Evolutionary conservation across 2,329 filamentous ascomycete species (phyloP), one percentile per base, ranked within the genome.

Genomic region (Fusarium caatingaense): DNA sequence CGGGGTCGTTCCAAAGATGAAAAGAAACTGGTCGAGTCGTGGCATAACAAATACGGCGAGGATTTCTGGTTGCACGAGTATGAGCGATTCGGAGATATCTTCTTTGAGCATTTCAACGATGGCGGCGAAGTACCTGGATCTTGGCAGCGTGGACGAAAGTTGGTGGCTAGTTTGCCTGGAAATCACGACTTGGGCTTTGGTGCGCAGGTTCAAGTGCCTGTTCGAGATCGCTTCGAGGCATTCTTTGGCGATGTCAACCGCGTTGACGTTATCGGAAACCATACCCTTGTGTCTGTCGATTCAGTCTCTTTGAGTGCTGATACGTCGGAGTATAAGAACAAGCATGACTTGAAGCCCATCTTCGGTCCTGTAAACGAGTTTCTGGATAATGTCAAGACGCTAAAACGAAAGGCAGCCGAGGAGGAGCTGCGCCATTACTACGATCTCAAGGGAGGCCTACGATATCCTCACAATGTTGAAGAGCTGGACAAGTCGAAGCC

Each of bases 121-220:
- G 87, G 84, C 3, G 87, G 89, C 53, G 77, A 83, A 45, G 81
- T 81, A 8, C 83, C 89, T 0, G 83, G 86, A 0, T 79, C 84
- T 2, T 89, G 89, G 61, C 88, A 90, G 69, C 85, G 88, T 30
- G 91, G 92, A 8, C 87, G 92, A 60, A 94, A 92, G 80, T 83
- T 98, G 56, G 91, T 98, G 56, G 89, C 92, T 20, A 95, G 92
- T 76, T 78, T 99, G 60, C 96, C 96, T 0, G 96, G 96, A 4
- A 99, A 99, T 76, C 96, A 99, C 78, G 96, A 99, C 78, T 80
- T 98, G 42, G 96, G 96, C 0, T 97, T 98, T 76, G 95, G 93
- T 5, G 89, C 89, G 23, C 92, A 94, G 46, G 90, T 99, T 49
- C 93, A 97, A 77, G 78, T 91, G 11, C 85, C 92, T 0, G 93